These are phyloP conservation scores for Fusarium sp. DNA, from an alignment of 2,329 filamentous ascomycete species.

Conservation along the genomic window DNA sequence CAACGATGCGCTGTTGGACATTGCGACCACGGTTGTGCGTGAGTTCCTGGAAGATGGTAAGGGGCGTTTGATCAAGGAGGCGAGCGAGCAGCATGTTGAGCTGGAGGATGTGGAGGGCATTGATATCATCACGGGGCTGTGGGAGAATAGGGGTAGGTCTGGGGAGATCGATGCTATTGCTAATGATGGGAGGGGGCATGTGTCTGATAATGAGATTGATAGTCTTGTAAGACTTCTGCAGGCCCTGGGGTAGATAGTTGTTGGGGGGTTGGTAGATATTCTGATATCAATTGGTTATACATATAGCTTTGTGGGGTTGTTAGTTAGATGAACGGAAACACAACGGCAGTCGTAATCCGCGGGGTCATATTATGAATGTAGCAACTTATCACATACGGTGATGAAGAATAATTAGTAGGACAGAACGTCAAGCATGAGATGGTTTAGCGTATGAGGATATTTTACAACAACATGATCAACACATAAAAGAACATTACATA, in stretches of 20 bases:
- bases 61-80: constrained; percentile 6
- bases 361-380: no score
- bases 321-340: no score
- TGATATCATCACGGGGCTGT: not conserved
- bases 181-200: no score
- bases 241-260: no score
- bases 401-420: not conserved
- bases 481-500: not conserved
- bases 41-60: constrained; percentile 8
- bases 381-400: no score
- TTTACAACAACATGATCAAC: not conserved
- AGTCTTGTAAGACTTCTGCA: no score
- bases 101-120: constrained; percentile 3
- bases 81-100: not conserved
- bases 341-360: no score
- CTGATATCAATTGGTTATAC: no score
- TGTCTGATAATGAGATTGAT: no score
- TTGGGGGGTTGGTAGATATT: no score
- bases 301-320: no score
- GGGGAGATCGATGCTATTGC: not conserved
- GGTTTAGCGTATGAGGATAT: not conserved
- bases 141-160: not conserved
- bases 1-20: not conserved
- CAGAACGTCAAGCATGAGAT: not conserved
- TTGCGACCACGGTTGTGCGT: not conserved